These are phyloP conservation scores for Globisporangium lucens DNA, from an alignment of 352 stramenopile genomes.

Conservation along the genomic window DNA sequence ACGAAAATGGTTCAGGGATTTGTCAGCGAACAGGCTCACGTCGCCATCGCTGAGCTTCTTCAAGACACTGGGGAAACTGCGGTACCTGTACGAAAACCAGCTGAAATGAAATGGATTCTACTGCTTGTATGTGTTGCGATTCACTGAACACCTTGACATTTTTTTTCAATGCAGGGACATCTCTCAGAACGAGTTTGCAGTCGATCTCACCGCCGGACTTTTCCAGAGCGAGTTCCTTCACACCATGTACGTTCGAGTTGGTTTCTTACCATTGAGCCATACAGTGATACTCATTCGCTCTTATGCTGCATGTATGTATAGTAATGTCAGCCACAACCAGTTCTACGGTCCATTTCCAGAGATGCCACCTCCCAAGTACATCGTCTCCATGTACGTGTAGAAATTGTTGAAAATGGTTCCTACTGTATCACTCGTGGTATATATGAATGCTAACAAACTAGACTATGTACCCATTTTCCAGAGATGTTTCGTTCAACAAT, in stretches of 20 bases:
- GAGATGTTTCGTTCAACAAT: constrained; percentile 53
- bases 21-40: constrained; percentile 37
- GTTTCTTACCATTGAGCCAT: not conserved
- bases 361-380: constrained; percentile 30
- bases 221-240: constrained; percentile 48
- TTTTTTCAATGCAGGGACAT: constrained; percentile 26
- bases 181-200: constrained; percentile 38
- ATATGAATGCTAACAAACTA: not conserved
- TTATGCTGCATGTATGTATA: constrained; percentile 8
- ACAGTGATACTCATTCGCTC: not conserved
- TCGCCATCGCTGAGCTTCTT: constrained; percentile 32
- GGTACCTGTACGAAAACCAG: constrained; percentile 26
- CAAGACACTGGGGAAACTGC: constrained; percentile 32
- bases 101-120: too few relatives aligned
- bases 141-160: not conserved
- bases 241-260: constrained; percentile 34
- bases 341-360: constrained; percentile 37
- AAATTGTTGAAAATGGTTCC: not conserved
- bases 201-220: constrained; percentile 30
- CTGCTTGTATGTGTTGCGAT: not conserved
- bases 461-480: constrained; percentile 12
- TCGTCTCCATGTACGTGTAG: constrained; percentile 37
- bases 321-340: constrained; percentile 50
- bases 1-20: constrained; percentile 24
- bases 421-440: not conserved